These are phyloP conservation scores for Aurifilum marmelostoma DNA, from an alignment of 2,329 filamentous ascomycete genomes.

Conservation along the genomic window DNA sequence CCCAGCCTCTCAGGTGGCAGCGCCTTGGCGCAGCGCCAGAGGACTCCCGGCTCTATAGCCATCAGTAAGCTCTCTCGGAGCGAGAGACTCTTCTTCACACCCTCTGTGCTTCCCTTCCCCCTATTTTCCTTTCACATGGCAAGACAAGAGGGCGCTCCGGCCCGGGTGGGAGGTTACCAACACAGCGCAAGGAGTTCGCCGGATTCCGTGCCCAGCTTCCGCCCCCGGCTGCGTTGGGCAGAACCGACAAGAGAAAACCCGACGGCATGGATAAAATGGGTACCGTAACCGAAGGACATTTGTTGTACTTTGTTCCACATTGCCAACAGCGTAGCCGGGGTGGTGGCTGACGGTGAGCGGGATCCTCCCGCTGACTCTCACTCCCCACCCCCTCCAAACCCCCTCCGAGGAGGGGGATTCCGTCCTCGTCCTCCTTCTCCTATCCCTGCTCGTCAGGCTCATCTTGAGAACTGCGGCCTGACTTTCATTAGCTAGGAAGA, in stretches of 20 bases:
- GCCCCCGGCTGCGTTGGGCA: neutral
- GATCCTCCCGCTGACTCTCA: neutral
- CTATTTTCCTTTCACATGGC: neutral
- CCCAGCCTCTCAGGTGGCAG: neutral
- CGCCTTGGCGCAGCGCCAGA: neutral
- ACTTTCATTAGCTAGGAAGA: neutral
- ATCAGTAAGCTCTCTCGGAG: neutral
- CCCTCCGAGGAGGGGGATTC: neutral
- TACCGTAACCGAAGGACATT: conserved; percentile 18
- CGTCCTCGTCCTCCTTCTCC: too few species aligned
- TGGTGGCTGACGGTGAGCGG: neutral
- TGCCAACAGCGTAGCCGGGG: conserved; percentile 6
- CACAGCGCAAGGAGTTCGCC: conserved; percentile 18
- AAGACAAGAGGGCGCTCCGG: neutral
- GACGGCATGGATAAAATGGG: conserved; percentile 23
- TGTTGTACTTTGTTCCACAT: neutral
- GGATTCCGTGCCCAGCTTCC: conserved; percentile 16
- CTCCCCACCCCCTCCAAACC: too few species aligned
- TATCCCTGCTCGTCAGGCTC: neutral
- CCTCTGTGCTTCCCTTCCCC: too few species aligned
- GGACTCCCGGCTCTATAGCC: neutral
- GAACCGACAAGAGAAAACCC: conserved; percentile 6
- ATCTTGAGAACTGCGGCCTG: neutral
- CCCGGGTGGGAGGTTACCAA: neutral
- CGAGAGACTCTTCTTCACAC: too few species aligned